Evolutionary conservation across 2,329 filamentous ascomycete genomes (phyloP).

Genomic region (Cytospora chrysosperma): DNA sequence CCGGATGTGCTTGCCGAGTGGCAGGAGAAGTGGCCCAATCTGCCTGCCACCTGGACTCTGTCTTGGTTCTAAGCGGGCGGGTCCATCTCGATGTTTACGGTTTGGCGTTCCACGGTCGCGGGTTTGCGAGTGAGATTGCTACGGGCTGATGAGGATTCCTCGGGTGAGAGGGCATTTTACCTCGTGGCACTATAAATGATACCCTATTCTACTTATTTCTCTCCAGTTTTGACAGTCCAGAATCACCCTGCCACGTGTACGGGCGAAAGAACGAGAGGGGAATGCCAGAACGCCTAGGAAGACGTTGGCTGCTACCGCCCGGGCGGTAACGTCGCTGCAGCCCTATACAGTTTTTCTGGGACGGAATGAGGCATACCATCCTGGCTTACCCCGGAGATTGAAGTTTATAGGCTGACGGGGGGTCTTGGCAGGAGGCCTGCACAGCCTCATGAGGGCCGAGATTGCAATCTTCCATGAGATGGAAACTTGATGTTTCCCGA

Average conservation of each 20-base stretch:
- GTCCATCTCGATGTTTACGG: conserved; percentile 3
- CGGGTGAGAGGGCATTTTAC: not conserved
- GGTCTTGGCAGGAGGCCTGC: conserved; percentile 5
- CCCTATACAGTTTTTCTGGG: not conserved
- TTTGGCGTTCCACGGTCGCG: conserved; percentile 5
- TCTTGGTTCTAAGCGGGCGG: conserved; percentile 73
- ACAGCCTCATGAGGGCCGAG: conserved; percentile 18
- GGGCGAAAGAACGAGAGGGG: not conserved
- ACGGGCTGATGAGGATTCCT: not conserved
- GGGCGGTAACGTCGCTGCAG: conserved; percentile 7
- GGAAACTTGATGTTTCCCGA: not conserved
- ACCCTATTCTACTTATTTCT: conserved; percentile 29
- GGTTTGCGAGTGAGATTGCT: not conserved
- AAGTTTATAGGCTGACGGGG: conserved; percentile 12
- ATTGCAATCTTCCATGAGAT: conserved; percentile 18
- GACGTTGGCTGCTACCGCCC: conserved; percentile 1
- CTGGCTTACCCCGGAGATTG: conserved; percentile 3
- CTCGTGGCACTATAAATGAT: conserved; percentile 6
- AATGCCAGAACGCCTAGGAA: not conserved
- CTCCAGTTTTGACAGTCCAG: conserved; percentile 16
- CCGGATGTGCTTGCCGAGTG: conserved; percentile 88
- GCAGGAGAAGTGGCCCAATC: conserved; percentile 91
- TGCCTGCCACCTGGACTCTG: conserved; percentile 91
- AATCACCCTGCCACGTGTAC: not conserved
- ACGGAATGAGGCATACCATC: not conserved